phyloP scores from a whole-genome alignment of 352 stramenopile genomes.

The Phytopythium montanum region DNA sequence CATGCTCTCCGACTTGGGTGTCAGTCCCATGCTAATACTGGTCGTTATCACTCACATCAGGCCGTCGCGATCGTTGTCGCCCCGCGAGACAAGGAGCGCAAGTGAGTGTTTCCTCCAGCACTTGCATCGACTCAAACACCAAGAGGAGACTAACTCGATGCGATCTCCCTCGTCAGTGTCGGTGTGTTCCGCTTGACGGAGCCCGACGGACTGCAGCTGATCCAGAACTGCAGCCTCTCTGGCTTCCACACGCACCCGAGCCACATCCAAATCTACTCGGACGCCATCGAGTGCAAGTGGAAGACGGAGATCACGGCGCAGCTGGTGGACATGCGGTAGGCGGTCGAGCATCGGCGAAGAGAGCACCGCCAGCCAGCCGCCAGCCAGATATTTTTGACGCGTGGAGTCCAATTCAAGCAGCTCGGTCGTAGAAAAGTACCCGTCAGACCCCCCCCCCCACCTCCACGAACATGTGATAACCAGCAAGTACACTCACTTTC shows the following conservation, averaged over 20 bases:
- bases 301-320: conserved; percentile 26
- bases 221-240: conserved; percentile 84
- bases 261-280: conserved; percentile 75
- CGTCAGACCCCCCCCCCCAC: too few species aligned
- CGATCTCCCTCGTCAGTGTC: conserved; percentile 36
- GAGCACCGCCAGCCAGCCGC: not conserved
- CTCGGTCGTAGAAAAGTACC: not conserved
- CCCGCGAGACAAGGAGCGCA: conserved; percentile 58
- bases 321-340: conserved; percentile 73
- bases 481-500: not conserved
- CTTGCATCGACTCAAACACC: not conserved
- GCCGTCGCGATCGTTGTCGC: conserved; percentile 87
- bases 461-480: not conserved
- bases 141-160: not conserved
- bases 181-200: conserved; percentile 84
- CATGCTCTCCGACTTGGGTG: not conserved
- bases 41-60: conserved; percentile 12
- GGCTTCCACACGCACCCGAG: conserved; percentile 86
- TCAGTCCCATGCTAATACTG: not conserved
- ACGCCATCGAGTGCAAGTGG: conserved; percentile 73
- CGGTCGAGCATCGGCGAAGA: not conserved
- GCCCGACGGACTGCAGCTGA: conserved; percentile 76
- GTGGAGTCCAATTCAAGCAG: not conserved
- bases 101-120: conserved; percentile 26
- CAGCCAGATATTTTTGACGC: not conserved